Conservation (phyloP, 2,329 filamentous ascomycete genomes). For the Lecanicillium sp. region DNA sequence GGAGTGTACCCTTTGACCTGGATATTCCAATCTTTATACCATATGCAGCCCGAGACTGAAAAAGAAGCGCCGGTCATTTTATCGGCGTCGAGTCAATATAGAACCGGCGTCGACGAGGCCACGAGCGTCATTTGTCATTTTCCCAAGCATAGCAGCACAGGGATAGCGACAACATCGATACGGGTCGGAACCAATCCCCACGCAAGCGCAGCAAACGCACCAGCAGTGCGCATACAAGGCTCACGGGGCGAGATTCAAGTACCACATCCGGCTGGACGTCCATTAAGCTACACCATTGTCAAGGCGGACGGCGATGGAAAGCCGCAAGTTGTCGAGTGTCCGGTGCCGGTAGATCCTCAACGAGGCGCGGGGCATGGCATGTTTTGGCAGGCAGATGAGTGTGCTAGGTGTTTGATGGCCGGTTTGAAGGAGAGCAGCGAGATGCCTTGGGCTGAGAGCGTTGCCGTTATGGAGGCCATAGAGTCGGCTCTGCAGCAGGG, state of each 20-base stretch:
- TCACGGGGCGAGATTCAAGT: constrained; percentile 77
- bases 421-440: constrained; percentile 66
- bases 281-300: constrained; percentile 57
- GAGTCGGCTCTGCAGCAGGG: constrained; percentile 47
- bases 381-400: constrained; percentile 84
- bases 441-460: constrained; percentile 66
- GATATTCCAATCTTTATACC: constrained; percentile 84
- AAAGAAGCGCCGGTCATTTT: constrained; percentile 63
- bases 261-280: constrained; percentile 61
- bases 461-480: constrained; percentile 74
- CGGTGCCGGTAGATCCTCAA: constrained; percentile 42
- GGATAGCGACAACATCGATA: constrained; percentile 61
- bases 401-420: constrained; percentile 65
- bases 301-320: constrained; percentile 35
- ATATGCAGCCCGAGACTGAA: constrained; percentile 59
- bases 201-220: constrained; percentile 49
- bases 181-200: constrained; percentile 56
- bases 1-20: constrained; percentile 85
- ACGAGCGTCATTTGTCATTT: constrained; percentile 72
- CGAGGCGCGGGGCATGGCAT: constrained; percentile 64
- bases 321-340: constrained; percentile 43
- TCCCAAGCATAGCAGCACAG: constrained; percentile 59
- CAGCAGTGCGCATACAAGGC: constrained; percentile 73
- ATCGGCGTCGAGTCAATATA: constrained; percentile 63
- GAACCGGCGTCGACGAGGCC: constrained; percentile 67